A percentile compares a stretch with the other conserved stretches of the same genome.
Conservation (phyloP, 257 asterid genomes). For the Linderniella brevidens region DNA sequence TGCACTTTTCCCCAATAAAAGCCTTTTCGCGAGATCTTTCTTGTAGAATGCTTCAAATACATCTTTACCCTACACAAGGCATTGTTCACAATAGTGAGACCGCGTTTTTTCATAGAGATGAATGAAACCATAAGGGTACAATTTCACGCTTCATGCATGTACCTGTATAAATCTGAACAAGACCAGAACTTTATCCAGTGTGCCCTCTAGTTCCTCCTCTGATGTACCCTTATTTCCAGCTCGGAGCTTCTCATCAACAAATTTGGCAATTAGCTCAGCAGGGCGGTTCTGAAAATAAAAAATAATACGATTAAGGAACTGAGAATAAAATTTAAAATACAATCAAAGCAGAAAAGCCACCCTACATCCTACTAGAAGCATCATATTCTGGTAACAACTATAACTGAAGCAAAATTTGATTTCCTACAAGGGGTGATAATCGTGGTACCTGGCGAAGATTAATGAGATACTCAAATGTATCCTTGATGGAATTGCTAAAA, state of each 20-base stretch:
- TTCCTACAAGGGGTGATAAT: neutral
- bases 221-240: conserved; percentile 99
- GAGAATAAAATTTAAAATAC: no score
- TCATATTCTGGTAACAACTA: no score
- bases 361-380: no score
- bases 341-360: no score
- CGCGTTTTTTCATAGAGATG: neutral
- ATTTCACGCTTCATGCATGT: conserved; percentile 3
- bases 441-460: conserved; percentile 80
- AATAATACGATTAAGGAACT: conserved; percentile 3
- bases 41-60: conserved; percentile 56
- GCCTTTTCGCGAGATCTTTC: conserved; percentile 78
- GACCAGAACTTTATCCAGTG: conserved; percentile 90
- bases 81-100: neutral
- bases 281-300: conserved; percentile 66
- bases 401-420: no score
- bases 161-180: conserved; percentile 96
- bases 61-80: conserved; percentile 33
- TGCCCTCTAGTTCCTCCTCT: conserved; percentile 98
- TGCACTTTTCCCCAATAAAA: conserved; percentile 86
- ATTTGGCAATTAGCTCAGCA: conserved; percentile 93
- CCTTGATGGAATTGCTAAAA: conserved; percentile 87
- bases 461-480: conserved; percentile 88
- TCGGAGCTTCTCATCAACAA: conserved; percentile 93
- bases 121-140: neutral